Percentiles rank a stretch among this genome's conserved stretches.
Evolutionary conservation across 768 basidiomycete species (phyloP).

Genomic region (Pleurotus sapidus): DNA sequence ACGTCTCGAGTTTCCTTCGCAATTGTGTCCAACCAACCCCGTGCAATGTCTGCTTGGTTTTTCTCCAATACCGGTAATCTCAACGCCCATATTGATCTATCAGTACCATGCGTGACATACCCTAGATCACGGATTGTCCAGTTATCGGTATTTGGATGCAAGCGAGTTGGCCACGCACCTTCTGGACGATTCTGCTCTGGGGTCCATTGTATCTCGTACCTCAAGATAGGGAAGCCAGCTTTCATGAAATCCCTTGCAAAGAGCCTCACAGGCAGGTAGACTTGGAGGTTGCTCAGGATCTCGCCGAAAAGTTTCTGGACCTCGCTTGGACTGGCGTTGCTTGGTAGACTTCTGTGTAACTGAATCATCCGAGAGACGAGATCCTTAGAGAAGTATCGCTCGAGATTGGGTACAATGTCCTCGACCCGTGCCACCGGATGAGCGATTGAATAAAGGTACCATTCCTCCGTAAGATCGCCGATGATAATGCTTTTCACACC

Average conservation of each 20-base stretch:
- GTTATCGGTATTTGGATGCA: no score
- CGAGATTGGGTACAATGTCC: conserved; percentile 57
- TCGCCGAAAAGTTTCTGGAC: conserved; percentile 50
- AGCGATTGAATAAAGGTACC: conserved; percentile 75
- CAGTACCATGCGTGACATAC: conserved; percentile 69
- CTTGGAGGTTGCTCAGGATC: conserved; percentile 59
- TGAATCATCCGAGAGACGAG: conserved; percentile 43
- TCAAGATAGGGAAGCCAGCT: conserved; percentile 58
- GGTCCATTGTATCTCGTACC: conserved; percentile 71
- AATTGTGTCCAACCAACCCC: conserved; percentile 54
- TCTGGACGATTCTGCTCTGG: conserved; percentile 54
- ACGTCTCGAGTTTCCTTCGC: conserved; percentile 39
- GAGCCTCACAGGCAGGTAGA: conserved; percentile 64
- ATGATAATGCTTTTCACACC: conserved; percentile 61
- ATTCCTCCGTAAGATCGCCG: conserved; percentile 74
- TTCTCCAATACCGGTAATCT: conserved; percentile 44
- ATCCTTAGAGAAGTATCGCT: conserved; percentile 55
- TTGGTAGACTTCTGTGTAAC: conserved; percentile 38
- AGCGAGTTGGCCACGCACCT: conserved; percentile 33
- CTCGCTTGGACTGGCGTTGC: conserved; percentile 40
- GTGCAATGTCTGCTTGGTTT: conserved; percentile 45
- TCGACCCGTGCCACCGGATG: conserved; percentile 47
- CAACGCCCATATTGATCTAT: conserved; percentile 62
- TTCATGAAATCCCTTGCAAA: conserved; percentile 56
- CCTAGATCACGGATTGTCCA: conserved; percentile 31